Conservation (phyloP, 352 stramenopile species). For the Globisporangium lucens region DNA sequence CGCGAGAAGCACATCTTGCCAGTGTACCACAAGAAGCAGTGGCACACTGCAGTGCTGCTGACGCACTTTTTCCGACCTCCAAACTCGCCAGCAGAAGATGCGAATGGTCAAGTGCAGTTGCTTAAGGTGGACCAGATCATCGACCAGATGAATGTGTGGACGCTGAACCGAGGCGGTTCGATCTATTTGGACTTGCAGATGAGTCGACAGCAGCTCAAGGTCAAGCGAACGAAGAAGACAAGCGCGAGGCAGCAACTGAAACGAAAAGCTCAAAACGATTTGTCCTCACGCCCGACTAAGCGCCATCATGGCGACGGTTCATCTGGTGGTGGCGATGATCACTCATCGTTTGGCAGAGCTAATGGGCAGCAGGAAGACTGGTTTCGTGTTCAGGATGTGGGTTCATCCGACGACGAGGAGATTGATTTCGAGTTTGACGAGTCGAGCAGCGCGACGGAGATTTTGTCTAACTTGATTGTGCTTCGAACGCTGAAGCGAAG, state of each 20-base stretch:
- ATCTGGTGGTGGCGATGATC: not conserved
- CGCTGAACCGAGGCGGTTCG: constrained; percentile 74
- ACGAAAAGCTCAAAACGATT: constrained; percentile 36
- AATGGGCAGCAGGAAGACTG: constrained; percentile 17
- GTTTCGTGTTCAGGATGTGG: constrained; percentile 11
- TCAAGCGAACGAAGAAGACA: constrained; percentile 58
- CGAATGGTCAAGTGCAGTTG: constrained; percentile 72
- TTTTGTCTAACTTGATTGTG: constrained; percentile 76
- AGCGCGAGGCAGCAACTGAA: constrained; percentile 27
- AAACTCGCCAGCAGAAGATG: constrained; percentile 67
- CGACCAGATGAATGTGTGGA: constrained; percentile 86
- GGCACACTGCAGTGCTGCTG: constrained; percentile 80
- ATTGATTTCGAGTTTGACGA: constrained; percentile 66
- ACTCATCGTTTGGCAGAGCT: not conserved
- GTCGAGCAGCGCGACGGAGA: constrained; percentile 70
- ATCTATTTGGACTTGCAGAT: constrained; percentile 88
- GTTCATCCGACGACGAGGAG: constrained; percentile 55
- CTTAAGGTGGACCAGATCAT: constrained; percentile 88
- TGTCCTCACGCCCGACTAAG: constrained; percentile 37
- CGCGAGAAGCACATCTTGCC: constrained; percentile 81
- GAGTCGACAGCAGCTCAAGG: constrained; percentile 81
- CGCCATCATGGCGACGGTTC: constrained; percentile 17
- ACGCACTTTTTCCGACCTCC: constrained; percentile 81
- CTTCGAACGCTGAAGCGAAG: constrained; percentile 65
- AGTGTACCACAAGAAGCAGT: constrained; percentile 86